Evolutionary conservation across 306 rosid genomes (phyloP).

Genomic region (Prunus salicina): DNA sequence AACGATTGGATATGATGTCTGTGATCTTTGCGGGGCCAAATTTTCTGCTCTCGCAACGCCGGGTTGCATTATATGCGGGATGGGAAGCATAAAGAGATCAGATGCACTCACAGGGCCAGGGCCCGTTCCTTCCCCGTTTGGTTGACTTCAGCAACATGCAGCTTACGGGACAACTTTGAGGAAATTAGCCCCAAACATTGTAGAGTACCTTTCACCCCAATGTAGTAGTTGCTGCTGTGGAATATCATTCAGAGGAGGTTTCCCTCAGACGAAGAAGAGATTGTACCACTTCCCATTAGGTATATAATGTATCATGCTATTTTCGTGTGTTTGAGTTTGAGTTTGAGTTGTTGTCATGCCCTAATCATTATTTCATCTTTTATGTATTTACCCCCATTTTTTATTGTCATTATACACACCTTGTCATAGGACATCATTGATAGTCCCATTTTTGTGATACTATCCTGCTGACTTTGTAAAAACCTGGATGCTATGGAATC

Average conservation of each 20-base stretch:
- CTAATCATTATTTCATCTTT: background rate
- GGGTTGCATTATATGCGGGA: constrained; percentile 94
- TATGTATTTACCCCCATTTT: background rate
- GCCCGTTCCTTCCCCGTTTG: constrained; percentile 93
- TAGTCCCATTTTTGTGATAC: constrained; percentile 21
- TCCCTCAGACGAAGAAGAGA: background rate
- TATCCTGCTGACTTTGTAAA: background rate
- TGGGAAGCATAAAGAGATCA: constrained; percentile 94
- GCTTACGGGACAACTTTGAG: background rate
- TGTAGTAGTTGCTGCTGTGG: background rate
- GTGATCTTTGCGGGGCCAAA: constrained; percentile 95
- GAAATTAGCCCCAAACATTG: background rate
- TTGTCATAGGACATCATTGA: background rate
- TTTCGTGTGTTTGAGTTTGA: constrained; percentile 14
- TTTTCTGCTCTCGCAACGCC: constrained; percentile 79
- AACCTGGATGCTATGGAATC: constrained; percentile 1
- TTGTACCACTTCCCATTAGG: background rate
- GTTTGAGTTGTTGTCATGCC: background rate
- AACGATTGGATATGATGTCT: constrained; percentile 95
- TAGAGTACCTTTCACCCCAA: background rate
- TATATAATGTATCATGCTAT: constrained; percentile 12
- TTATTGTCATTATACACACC: background rate
- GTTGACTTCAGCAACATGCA: constrained; percentile 33
- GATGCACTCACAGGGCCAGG: constrained; percentile 83
- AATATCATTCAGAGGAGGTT: background rate